Conservation (phyloP, 179 eudicot species). For the Spergularia azorica region DNA sequence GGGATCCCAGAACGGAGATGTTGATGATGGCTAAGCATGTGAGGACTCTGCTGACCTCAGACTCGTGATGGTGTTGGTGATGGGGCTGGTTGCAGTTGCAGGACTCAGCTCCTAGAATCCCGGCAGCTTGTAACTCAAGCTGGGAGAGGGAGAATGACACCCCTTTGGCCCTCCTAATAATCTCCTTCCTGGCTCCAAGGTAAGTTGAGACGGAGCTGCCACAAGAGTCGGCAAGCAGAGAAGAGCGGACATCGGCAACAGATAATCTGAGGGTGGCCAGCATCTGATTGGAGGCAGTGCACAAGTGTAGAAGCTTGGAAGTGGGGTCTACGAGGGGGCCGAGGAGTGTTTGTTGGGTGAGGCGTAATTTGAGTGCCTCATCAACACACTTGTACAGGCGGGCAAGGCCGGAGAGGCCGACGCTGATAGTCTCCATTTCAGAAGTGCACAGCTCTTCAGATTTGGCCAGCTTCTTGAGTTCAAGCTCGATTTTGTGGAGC, state of each 20-base stretch:
- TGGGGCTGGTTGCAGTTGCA: no score
- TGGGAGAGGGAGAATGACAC: neutral
- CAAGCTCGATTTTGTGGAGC: conserved; percentile 15
- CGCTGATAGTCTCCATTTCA: conserved; percentile 30
- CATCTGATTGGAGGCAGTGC: neutral
- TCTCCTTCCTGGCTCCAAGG: conserved; percentile 15
- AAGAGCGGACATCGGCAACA: neutral
- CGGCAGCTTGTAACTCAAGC: conserved; percentile 13
- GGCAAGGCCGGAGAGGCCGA: conserved; percentile 40
- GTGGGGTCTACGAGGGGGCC: conserved; percentile 29
- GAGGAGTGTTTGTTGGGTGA: conserved; percentile 34
- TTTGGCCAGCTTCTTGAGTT: conserved; percentile 11
- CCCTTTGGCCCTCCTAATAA: conserved; percentile 4
- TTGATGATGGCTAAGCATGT: conserved; percentile 35
- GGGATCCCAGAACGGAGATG: conserved; percentile 33
- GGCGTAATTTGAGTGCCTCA: conserved; percentile 44
- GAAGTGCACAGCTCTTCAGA: conserved; percentile 24
- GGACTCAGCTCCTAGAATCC: neutral
- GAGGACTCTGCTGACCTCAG: conserved; percentile 32
- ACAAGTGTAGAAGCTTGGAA: conserved; percentile 31
- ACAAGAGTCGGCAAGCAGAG: neutral
- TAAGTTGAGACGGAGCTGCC: neutral
- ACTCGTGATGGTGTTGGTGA: neutral
- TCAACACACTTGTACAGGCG: conserved; percentile 49
- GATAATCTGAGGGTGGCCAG: neutral